phyloP scores from a whole-genome alignment of 2,329 filamentous ascomycete genomes.

The Phialophora chinensis region DNA sequence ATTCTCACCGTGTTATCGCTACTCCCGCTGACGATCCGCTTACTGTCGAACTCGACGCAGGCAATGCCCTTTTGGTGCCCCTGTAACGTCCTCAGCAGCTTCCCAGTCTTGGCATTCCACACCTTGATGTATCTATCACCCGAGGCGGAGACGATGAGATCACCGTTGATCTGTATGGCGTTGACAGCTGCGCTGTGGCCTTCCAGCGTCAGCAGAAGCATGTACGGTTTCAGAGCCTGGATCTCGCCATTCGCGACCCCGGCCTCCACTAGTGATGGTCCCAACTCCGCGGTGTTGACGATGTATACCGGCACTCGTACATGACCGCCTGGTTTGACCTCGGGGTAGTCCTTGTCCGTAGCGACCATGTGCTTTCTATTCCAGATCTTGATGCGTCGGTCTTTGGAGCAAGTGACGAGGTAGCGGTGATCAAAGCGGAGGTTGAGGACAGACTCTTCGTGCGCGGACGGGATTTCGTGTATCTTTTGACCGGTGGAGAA shows the following conservation, averaged over 20 bases:
- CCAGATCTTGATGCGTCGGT: conserved; percentile 96
- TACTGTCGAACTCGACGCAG: conserved; percentile 94
- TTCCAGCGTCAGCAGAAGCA: conserved; percentile 76
- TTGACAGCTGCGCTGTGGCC: conserved; percentile 94
- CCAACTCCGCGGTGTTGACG: conserved; percentile 54
- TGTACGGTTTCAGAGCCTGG: conserved; percentile 66
- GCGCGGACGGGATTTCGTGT: conserved; percentile 76
- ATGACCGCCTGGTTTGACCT: conserved; percentile 40
- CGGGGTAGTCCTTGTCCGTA: conserved; percentile 53
- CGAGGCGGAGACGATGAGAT: conserved; percentile 91
- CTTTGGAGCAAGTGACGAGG: conserved; percentile 95
- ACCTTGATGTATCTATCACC: conserved; percentile 93
- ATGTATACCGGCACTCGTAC: conserved; percentile 59
- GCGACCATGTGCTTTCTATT: conserved; percentile 72
- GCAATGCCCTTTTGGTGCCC: conserved; percentile 96
- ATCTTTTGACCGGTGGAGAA: conserved; percentile 89
- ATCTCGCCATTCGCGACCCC: conserved; percentile 50
- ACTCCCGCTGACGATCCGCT: conserved; percentile 91
- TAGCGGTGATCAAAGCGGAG: conserved; percentile 90
- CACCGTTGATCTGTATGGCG: conserved; percentile 85
- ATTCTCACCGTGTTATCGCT: conserved; percentile 96
- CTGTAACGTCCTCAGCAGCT: conserved; percentile 76
- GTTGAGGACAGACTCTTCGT: conserved; percentile 90
- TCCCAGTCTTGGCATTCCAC: conserved; percentile 85
- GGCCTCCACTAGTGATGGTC: conserved; percentile 52